Base-by-base conservation (phyloP, 2,329 filamentous ascomycete genomes). In the Alternaria tenuissima region DNA sequence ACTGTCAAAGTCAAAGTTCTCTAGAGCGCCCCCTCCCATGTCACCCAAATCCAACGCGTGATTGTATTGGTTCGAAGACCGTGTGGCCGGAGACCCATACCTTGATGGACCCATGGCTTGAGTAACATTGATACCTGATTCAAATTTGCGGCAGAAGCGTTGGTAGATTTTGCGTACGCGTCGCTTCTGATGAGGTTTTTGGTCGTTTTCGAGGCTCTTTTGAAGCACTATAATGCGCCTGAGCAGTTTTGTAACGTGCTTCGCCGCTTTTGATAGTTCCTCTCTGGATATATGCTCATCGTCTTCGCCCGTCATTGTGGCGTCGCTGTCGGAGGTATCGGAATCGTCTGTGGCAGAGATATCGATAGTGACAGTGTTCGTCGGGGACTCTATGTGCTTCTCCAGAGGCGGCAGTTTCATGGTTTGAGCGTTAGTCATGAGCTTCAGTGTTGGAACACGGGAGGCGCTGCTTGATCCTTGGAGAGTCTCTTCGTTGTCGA, bases 101-200 rank as follows among this genome's bases (percentile, higher is more conserved):
- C 8, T 11, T 3, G 38, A 20, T 6, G 38, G n/a, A 0, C 38
- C n/a, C 14, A 2, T n/a, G 8, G n/a, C 38, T 39, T 18, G 38
- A 39, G n/a, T n/a, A 3, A 39, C 7, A 8, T 39, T 39, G 39
- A 72, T 36, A 8, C 63, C 52, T 0, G 60, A 61, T 38, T 73
- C 72, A 32, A 73, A 72, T 8, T 65, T 65, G 9, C 54, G 61
- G 47, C 70, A 70, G 24, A 75, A 75, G 8, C 69, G 65, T 22
- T 59, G 63, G 57, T 72, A 75, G 1, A 69, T 30, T 48, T 70
- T 74, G 9, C 60, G 57, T 9, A 75, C 61, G 5, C 59, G 58
- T 38, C 47, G 59, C 36, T 62, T 70, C 1, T 55, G 57, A 24
- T 55, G 57, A 0, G 28, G 34, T 1, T 64, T 20, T 9, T 62